These are phyloP conservation scores for Exidia glandulosa DNA, from an alignment of 768 basidiomycete species.

Conservation along the genomic window DNA sequence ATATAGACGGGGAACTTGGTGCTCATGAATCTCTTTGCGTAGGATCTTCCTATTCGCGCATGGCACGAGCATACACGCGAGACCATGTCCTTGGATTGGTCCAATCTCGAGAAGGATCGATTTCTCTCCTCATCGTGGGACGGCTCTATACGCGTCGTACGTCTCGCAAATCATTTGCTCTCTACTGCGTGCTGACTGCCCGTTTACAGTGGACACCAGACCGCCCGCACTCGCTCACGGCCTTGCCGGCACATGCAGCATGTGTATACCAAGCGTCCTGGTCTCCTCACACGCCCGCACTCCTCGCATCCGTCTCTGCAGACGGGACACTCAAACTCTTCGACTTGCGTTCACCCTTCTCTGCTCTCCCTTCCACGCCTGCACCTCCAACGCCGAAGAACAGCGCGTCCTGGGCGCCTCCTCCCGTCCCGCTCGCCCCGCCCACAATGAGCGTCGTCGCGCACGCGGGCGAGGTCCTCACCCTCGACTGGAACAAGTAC, in stretches of 20 bases:
- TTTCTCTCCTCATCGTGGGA: constrained; percentile 91
- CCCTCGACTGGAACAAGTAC: constrained; percentile 92
- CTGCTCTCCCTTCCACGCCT: constrained; percentile 4
- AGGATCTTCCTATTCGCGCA: constrained; percentile 81
- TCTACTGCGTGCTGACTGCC: not conserved
- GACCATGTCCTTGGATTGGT: constrained; percentile 93
- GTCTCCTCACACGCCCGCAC: constrained; percentile 81
- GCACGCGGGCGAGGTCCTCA: constrained; percentile 65
- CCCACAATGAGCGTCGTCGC: constrained; percentile 71
- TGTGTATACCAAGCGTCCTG: constrained; percentile 89
- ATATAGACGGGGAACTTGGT: not conserved
- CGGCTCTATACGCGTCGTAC: constrained; percentile 74
- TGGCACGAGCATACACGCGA: constrained; percentile 95
- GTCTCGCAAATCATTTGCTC: constrained; percentile 17
- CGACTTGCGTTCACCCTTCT: constrained; percentile 31
- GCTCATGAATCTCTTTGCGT: constrained; percentile 1
- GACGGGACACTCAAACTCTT: constrained; percentile 81
- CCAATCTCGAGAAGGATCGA: constrained; percentile 79
- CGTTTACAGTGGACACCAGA: constrained; percentile 73
- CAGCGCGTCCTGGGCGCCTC: not conserved
- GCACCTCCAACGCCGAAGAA: constrained; percentile 9
- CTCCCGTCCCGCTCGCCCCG: constrained; percentile 41
- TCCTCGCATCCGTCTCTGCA: constrained; percentile 73
- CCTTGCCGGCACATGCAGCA: constrained; percentile 70
- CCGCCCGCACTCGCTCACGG: constrained; percentile 62